Evolutionary conservation across 2,329 filamentous ascomycete genomes (phyloP).

Genomic region (Karstenula rhodostoma): DNA sequence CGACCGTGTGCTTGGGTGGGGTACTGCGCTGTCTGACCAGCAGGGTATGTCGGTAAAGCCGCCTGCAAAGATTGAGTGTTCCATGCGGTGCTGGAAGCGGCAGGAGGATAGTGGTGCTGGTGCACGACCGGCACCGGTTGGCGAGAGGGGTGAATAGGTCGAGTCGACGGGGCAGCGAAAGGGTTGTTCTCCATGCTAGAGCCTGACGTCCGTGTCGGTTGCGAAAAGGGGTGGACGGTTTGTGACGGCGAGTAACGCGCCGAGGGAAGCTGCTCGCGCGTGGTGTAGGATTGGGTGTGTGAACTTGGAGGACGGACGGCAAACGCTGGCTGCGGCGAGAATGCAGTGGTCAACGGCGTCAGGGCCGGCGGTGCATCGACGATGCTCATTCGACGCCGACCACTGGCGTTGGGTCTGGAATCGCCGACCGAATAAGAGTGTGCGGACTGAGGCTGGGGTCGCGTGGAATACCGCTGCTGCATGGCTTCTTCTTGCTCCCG

Average conservation of each 20-base stretch:
- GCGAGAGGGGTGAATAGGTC: slow-evolving; percentile 19
- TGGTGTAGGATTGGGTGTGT: slow-evolving; percentile 26
- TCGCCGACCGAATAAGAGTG: slow-evolving; percentile 14
- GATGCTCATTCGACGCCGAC: slow-evolving; percentile 30
- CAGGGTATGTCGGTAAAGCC: slow-evolving; percentile 24
- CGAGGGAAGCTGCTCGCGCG: slow-evolving; percentile 27
- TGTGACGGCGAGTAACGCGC: slow-evolving; percentile 32
- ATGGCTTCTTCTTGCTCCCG: slow-evolving; percentile 26
- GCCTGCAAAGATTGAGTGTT: slow-evolving; percentile 31
- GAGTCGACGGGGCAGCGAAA: slow-evolving; percentile 25
- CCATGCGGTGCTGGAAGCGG: slow-evolving; percentile 30
- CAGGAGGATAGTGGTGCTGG: slow-evolving; percentile 18
- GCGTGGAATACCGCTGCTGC: slow-evolving; percentile 32
- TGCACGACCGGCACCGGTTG: slow-evolving; percentile 26
- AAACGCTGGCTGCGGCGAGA: slow-evolving; percentile 22
- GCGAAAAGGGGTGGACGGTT: slow-evolving; percentile 30
- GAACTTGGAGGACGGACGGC: slow-evolving; percentile 28
- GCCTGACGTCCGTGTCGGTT: slow-evolving; percentile 18
- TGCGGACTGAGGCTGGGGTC: slow-evolving; percentile 26
- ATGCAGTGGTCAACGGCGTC: slow-evolving; percentile 21
- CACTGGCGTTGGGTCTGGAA: slow-evolving; percentile 9
- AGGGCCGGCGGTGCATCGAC: slow-evolving; percentile 26
- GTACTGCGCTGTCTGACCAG: slow-evolving; percentile 21
- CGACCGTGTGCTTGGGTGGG: slow-evolving; percentile 14
- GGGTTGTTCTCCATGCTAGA: slow-evolving; percentile 26